Conservation (phyloP, 805 yeast genomes). For the Metschnikowia anglica region DNA sequence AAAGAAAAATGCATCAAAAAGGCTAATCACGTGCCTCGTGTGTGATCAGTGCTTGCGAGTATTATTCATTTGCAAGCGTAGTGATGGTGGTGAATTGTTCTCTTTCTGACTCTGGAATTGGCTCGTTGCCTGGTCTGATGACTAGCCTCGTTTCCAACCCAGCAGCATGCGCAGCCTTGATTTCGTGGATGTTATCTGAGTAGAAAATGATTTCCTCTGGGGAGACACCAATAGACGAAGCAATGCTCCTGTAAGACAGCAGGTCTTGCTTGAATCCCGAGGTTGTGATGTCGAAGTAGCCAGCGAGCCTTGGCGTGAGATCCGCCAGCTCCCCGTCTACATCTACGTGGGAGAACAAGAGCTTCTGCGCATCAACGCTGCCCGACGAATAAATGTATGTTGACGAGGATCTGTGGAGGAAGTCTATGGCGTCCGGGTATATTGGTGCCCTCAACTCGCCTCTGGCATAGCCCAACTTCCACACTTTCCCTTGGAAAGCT, state of each 20-base stretch:
- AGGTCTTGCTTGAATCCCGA: slow-evolving; percentile 68
- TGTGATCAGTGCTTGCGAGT: no score
- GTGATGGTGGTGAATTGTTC: slow-evolving; percentile 8
- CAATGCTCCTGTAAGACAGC: slow-evolving; percentile 59
- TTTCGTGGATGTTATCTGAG: slow-evolving; percentile 79
- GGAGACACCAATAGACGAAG: slow-evolving; percentile 37
- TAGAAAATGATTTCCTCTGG: slow-evolving; percentile 53
- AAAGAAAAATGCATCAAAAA: not conserved
- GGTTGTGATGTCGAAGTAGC: slow-evolving; percentile 83
- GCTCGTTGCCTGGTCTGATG: slow-evolving; percentile 72
- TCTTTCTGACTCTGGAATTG: slow-evolving; percentile 39
- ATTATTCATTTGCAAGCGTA: slow-evolving; percentile 7
- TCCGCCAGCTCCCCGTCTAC: slow-evolving; percentile 40
- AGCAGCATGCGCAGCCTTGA: slow-evolving; percentile 67
- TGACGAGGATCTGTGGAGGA: slow-evolving; percentile 39
- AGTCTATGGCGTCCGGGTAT: slow-evolving; percentile 65
- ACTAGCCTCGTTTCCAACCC: slow-evolving; percentile 62
- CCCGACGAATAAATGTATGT: slow-evolving; percentile 88
- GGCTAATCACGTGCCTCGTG: no score
- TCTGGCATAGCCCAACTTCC: slow-evolving; percentile 76
- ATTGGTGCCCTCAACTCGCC: slow-evolving; percentile 79
- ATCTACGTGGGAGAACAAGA: slow-evolving; percentile 66
- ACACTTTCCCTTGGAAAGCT: slow-evolving; percentile 76
- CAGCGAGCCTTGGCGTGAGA: slow-evolving; percentile 53
- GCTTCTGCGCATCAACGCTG: slow-evolving; percentile 79